Conservation (phyloP, 202 grass and related monocot genomes). For the Cymbopogon flexuosus region DNA sequence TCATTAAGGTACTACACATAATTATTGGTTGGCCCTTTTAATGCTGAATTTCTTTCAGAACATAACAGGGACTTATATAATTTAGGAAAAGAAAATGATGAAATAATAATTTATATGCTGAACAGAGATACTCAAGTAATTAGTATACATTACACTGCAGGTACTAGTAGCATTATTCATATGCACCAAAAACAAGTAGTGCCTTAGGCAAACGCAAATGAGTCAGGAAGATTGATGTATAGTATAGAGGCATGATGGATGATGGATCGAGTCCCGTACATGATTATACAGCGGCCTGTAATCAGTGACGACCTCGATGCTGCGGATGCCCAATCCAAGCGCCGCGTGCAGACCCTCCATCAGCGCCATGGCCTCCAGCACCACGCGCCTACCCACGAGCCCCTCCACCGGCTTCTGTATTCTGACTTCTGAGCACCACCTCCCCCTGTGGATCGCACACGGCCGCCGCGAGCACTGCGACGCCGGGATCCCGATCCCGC, state of each 20-base stretch:
- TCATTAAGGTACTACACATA: background rate
- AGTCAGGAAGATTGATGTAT: background rate
- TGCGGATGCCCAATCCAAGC: background rate
- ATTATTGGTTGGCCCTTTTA: background rate
- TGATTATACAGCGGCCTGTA: background rate
- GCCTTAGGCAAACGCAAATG: background rate
- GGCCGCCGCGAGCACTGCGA: background rate
- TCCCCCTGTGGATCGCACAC: background rate
- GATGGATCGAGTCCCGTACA: background rate
- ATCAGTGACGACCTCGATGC: background rate
- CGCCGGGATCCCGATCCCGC: background rate
- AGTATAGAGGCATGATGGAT: background rate
- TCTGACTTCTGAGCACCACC: background rate
- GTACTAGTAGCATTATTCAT: background rate
- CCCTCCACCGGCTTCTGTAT: conserved; percentile 5
- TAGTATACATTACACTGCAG: background rate
- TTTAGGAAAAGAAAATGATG: background rate
- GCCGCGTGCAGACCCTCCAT: background rate
- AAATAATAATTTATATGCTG: background rate
- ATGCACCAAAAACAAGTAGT: background rate
- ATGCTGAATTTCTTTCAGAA: background rate
- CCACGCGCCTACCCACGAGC: background rate
- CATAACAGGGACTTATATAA: background rate
- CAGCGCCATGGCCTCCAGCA: conserved; percentile 9
- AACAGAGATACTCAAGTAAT: too few species aligned